A percentile compares a stretch with the other conserved stretches of the same genome.
Evolutionary conservation across 2,329 filamentous ascomycete species (phyloP).

Genomic region (Diaporthe citrichinensis): DNA sequence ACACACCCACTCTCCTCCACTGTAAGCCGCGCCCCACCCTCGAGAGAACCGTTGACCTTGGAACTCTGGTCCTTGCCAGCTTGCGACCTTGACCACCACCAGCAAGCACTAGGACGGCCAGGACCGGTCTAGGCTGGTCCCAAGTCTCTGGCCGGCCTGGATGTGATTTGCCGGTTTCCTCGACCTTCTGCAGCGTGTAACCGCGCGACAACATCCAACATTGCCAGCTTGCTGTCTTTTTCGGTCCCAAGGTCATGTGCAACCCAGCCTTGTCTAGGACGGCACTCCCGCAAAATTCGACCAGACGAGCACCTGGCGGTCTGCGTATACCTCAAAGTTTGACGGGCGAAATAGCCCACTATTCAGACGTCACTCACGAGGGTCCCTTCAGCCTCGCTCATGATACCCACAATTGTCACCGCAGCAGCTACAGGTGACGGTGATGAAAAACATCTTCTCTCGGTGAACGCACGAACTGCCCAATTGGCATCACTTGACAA

Average conservation of each 20-base stretch:
- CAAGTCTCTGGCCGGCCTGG: slow-evolving; percentile 27
- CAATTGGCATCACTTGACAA: not conserved
- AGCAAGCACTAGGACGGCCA: slow-evolving; percentile 4
- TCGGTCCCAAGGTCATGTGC: not conserved
- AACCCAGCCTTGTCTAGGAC: not conserved
- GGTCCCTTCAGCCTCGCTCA: slow-evolving; percentile 11
- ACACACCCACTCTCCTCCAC: slow-evolving; percentile 15
- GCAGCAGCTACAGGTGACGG: slow-evolving; percentile 22
- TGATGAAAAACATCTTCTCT: not conserved
- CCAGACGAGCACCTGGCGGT: not conserved
- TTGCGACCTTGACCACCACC: slow-evolving; percentile 1
- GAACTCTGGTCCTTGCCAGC: slow-evolving; percentile 13
- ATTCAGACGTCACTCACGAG: slow-evolving; percentile 1
- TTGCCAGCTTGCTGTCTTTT: not conserved
- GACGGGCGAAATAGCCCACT: not conserved
- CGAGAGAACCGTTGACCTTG: slow-evolving; percentile 7
- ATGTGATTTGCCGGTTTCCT: slow-evolving; percentile 37
- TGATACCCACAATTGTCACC: slow-evolving; percentile 16
- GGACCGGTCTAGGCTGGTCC: slow-evolving; percentile 32
- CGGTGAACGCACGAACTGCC: not conserved
- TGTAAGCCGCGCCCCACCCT: slow-evolving; percentile 30
- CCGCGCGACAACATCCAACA: slow-evolving; percentile 38
- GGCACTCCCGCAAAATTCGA: not conserved
- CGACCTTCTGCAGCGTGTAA: slow-evolving; percentile 21
- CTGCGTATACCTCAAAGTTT: not conserved